Evolutionary conservation across 352 stramenopile species (phyloP).

Genomic region (Phytopythium montanum): DNA sequence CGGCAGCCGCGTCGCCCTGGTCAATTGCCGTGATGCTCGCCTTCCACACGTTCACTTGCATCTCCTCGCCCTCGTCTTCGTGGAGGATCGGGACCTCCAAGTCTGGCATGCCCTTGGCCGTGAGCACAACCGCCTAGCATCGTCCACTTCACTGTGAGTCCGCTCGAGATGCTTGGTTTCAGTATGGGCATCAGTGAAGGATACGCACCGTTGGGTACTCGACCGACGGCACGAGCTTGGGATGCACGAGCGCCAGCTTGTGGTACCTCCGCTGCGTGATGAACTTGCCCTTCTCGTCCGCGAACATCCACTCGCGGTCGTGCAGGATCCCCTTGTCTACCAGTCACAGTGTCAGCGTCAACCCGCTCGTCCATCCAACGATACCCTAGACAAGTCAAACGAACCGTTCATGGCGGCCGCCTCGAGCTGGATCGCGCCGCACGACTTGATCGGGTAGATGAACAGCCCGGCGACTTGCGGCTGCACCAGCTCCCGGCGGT

Average conservation of each 20-base stretch:
- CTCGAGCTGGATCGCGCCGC: conserved; percentile 49
- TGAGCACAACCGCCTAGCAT: conserved; percentile 45
- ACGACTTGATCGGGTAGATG: conserved; percentile 88
- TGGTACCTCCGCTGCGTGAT: conserved; percentile 65
- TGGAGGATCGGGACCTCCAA: conserved; percentile 51
- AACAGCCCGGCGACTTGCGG: conserved; percentile 41
- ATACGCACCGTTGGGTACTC: conserved; percentile 32
- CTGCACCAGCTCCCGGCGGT: conserved; percentile 20
- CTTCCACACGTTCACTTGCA: conserved; percentile 59
- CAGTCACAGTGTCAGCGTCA: conserved; percentile 4
- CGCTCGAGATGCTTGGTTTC: background rate
- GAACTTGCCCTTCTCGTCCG: conserved; percentile 63
- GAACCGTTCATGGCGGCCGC: conserved; percentile 34
- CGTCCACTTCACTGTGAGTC: background rate
- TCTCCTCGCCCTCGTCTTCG: conserved; percentile 23
- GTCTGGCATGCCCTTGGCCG: conserved; percentile 52
- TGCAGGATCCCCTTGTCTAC: conserved; percentile 51
- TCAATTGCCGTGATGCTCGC: conserved; percentile 48
- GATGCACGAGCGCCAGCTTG: conserved; percentile 58
- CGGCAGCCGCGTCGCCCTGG: conserved; percentile 49
- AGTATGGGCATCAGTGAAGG: too few relatives aligned
- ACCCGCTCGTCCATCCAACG: background rate
- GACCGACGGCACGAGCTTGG: conserved; percentile 47
- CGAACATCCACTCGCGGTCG: conserved; percentile 79
- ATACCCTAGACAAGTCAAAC: background rate